Percentiles rank a stretch among this genome's conserved stretches.
These are phyloP conservation scores for Globisporangium acanthophoron DNA, from an alignment of 352 stramenopile species.

Conservation along the genomic window DNA sequence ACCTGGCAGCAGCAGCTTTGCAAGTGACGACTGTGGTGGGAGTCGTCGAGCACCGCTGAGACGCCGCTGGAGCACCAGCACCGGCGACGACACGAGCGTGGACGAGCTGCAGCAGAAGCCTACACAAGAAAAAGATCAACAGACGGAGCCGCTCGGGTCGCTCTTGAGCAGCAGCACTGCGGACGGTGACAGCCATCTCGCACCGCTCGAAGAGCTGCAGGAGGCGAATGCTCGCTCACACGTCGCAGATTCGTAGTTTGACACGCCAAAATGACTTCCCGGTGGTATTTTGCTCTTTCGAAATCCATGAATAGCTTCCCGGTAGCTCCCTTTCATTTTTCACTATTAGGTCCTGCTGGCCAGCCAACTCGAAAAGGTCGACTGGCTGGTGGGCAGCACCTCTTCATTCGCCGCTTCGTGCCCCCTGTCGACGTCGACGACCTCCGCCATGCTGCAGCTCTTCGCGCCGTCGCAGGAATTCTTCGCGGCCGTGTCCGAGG, in stretches of 20 bases:
- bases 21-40: too few relatives aligned
- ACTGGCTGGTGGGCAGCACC: slow-evolving; percentile 9
- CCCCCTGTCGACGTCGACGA: background rate
- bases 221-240: slow-evolving; percentile 12
- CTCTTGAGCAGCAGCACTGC: background rate
- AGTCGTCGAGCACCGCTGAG: too few relatives aligned
- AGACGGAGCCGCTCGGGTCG: background rate
- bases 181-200: slow-evolving; percentile 4
- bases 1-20: background rate
- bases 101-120: background rate
- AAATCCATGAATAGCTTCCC: too few relatives aligned
- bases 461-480: slow-evolving; percentile 71
- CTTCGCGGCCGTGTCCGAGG: slow-evolving; percentile 75
- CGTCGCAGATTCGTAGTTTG: slow-evolving; percentile 4
- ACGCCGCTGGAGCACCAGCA: background rate
- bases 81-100: background rate
- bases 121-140: background rate
- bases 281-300: background rate
- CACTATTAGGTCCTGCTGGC: background rate
- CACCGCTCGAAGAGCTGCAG: slow-evolving; percentile 14
- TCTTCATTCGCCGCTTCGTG: background rate
- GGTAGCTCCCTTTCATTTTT: background rate
- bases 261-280: background rate
- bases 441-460: slow-evolving; percentile 47
- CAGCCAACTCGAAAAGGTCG: background rate